Conservation (phyloP, 2,329 filamentous ascomycete genomes). For the Cladophialophora psammophila region DNA sequence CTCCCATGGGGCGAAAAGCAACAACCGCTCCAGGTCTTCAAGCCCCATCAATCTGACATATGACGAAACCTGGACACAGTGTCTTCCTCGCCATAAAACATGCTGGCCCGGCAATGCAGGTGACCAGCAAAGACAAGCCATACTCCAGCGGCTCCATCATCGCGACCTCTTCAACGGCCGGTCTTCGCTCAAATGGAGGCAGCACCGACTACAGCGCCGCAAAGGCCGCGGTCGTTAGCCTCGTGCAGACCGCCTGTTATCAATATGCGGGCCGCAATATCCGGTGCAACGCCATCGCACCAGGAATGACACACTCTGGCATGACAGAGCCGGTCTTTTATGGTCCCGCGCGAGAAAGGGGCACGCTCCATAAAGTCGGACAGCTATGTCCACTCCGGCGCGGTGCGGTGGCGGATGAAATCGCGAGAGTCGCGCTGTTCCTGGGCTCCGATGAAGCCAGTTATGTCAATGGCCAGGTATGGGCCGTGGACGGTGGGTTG, state of each 20-base stretch:
- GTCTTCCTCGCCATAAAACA: conserved; percentile 91
- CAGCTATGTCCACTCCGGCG: conserved; percentile 86
- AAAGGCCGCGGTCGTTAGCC: conserved; percentile 84
- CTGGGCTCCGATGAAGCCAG: conserved; percentile 87
- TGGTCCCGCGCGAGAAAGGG: conserved; percentile 62
- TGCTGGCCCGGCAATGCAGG: conserved; percentile 81
- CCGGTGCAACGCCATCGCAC: conserved; percentile 88
- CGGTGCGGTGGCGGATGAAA: conserved; percentile 77
- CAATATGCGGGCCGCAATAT: conserved; percentile 83
- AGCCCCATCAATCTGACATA: background rate
- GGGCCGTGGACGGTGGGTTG: conserved; percentile 89
- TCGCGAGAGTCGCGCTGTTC: conserved; percentile 88
- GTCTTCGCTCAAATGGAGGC: conserved; percentile 87
- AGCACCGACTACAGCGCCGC: conserved; percentile 86
- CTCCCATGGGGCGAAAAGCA: too few species aligned
- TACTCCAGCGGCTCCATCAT: conserved; percentile 80
- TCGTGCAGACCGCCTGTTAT: conserved; percentile 85
- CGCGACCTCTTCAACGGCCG: conserved; percentile 85
- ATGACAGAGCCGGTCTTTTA: conserved; percentile 55
- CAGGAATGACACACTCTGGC: conserved; percentile 88
- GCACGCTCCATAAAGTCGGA: conserved; percentile 84
- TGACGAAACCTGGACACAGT: conserved; percentile 61
- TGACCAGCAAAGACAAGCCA: conserved; percentile 72
- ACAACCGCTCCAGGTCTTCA: too few species aligned
- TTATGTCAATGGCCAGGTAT: conserved; percentile 94